phyloP scores from a whole-genome alignment of 768 basidiomycete genomes.

The Neoboletus brunneissimus region DNA sequence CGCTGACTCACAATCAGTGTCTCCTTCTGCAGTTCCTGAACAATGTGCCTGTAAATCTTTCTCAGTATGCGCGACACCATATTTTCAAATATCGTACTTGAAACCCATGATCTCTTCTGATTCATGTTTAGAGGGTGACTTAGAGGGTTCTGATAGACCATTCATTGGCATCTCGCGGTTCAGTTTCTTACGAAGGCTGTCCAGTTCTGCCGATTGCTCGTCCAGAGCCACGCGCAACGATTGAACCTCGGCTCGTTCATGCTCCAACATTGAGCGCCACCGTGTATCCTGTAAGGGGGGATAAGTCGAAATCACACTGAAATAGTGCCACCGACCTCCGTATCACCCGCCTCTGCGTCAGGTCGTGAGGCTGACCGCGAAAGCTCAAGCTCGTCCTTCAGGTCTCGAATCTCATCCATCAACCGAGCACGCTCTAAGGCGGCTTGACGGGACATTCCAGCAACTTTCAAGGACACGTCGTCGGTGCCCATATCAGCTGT shows the following conservation, averaged over 20 bases:
- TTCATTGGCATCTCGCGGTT: constrained; percentile 56
- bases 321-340: constrained; percentile 14
- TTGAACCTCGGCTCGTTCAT: constrained; percentile 31
- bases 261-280: constrained; percentile 31
- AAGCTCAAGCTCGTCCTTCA: constrained; percentile 49
- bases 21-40: constrained; percentile 86
- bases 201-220: constrained; percentile 50
- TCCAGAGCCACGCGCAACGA: constrained; percentile 35
- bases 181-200: constrained; percentile 52
- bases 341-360: constrained; percentile 25
- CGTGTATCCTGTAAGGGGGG: constrained; percentile 17
- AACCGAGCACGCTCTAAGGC: constrained; percentile 51
- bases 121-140: constrained; percentile 50
- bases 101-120: constrained; percentile 73
- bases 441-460: constrained; percentile 46
- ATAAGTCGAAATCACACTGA: background rate
- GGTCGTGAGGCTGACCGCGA: constrained; percentile 29
- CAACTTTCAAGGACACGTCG: constrained; percentile 45
- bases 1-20: constrained; percentile 58
- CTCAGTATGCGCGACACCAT: background rate
- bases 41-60: constrained; percentile 59
- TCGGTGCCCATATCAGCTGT: constrained; percentile 50
- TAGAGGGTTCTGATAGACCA: constrained; percentile 31
- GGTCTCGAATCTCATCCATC: constrained; percentile 51
- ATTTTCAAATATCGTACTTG: constrained; percentile 47